Evolutionary conservation across 371 early-diverging fungal genomes (phyloP).

Genomic region (Mucor lusitanicus): DNA sequence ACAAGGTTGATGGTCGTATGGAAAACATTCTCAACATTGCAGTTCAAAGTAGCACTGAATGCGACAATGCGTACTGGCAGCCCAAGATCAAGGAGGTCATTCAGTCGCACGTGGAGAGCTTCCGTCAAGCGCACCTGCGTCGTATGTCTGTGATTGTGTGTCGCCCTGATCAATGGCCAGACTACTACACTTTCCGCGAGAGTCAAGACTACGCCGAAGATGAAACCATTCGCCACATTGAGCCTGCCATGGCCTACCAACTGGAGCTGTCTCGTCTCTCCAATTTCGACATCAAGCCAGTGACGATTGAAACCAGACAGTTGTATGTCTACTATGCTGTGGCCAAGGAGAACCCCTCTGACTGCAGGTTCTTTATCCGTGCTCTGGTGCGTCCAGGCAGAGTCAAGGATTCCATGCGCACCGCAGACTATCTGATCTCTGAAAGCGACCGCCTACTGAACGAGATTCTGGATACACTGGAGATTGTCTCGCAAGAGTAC

Average conservation of each 20-base stretch:
- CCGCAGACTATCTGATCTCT: constrained; percentile 91
- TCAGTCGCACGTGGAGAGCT: constrained; percentile 49
- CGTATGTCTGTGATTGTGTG: constrained; percentile 91
- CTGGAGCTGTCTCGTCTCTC: constrained; percentile 90
- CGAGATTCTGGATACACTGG: constrained; percentile 93
- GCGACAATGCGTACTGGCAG: constrained; percentile 62
- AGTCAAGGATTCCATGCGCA: constrained; percentile 75
- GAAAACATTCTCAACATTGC: constrained; percentile 85
- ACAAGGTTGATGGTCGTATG: constrained; percentile 38
- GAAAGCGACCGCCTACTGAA: constrained; percentile 90
- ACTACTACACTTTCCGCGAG: constrained; percentile 96
- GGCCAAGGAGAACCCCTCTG: constrained; percentile 92
- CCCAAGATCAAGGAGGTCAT: constrained; percentile 62
- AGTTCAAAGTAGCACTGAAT: constrained; percentile 50
- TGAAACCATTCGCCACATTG: constrained; percentile 94
- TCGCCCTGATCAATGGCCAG: constrained; percentile 81
- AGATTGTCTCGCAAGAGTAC: constrained; percentile 84
- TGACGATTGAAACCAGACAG: constrained; percentile 89
- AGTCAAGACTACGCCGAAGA: constrained; percentile 86
- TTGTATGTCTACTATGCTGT: constrained; percentile 95
- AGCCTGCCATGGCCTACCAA: constrained; percentile 97
- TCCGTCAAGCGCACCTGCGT: constrained; percentile 81
- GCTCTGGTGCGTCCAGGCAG: constrained; percentile 92
- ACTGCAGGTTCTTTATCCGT: constrained; percentile 96
- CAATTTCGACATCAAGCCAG: constrained; percentile 95